phyloP scores from a whole-genome alignment of 1,139 yeast species.

The Arxiozyma bovina region DNA sequence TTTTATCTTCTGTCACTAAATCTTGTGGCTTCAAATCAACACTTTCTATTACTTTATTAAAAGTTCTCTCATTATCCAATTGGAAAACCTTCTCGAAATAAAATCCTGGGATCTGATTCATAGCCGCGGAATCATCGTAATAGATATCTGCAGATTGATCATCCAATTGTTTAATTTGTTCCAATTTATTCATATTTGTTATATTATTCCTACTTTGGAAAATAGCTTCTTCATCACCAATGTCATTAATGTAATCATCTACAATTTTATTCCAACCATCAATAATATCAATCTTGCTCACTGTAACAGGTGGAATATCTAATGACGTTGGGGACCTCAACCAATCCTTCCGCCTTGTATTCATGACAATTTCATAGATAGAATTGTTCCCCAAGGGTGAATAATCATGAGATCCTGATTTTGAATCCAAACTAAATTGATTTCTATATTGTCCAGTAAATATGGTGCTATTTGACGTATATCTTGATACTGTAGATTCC shows the following conservation, averaged over 20 bases:
- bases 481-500: slow-evolving; percentile 24
- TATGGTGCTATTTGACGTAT: slow-evolving; percentile 4
- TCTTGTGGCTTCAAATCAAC: slow-evolving; percentile 24
- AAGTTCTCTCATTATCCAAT: slow-evolving; percentile 80
- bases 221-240: slow-evolving; percentile 46
- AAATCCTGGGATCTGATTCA: slow-evolving; percentile 42
- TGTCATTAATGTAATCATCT: slow-evolving; percentile 38
- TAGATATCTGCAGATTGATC: slow-evolving; percentile 18
- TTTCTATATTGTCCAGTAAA: slow-evolving; percentile 9
- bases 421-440: slow-evolving; percentile 7
- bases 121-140: slow-evolving; percentile 32
- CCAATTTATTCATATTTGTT: slow-evolving; percentile 36
- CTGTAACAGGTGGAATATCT: slow-evolving; percentile 78
- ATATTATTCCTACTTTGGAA: slow-evolving; percentile 35
- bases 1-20: slow-evolving; percentile 21
- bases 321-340: slow-evolving; percentile 61
- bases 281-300: slow-evolving; percentile 48
- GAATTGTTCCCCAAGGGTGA: slow-evolving; percentile 75
- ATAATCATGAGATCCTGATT: slow-evolving; percentile 28
- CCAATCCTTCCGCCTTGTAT: slow-evolving; percentile 31
- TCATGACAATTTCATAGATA: slow-evolving; percentile 56
- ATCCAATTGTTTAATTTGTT: slow-evolving; percentile 22
- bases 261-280: slow-evolving; percentile 45
- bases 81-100: slow-evolving; percentile 63
- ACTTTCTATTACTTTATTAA: slow-evolving; percentile 55